These are phyloP conservation scores for Didymella keratinophila DNA, from an alignment of 2,329 filamentous ascomycete genomes.

Conservation along the genomic window DNA sequence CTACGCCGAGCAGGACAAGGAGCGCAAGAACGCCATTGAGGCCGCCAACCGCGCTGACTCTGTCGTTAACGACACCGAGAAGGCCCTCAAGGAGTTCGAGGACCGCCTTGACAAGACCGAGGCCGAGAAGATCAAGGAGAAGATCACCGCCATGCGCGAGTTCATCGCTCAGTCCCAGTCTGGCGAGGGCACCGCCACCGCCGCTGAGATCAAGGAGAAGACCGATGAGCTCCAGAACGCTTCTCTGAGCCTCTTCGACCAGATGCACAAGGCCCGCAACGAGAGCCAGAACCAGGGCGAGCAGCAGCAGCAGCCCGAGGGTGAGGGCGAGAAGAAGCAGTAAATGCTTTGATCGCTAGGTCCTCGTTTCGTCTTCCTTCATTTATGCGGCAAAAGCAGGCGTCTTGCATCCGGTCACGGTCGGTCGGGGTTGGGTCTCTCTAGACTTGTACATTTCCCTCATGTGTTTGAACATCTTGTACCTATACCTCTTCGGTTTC, in stretches of 20 bases:
- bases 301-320: constrained; percentile 54
- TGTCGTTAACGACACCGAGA: constrained; percentile 96
- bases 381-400: constrained; percentile 47
- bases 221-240: constrained; percentile 97
- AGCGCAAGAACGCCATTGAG: constrained; percentile 95
- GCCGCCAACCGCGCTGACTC: constrained; percentile 96
- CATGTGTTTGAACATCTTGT: constrained; percentile 41
- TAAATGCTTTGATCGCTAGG: constrained; percentile 49
- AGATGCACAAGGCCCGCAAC: constrained; percentile 96
- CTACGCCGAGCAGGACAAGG: constrained; percentile 93
- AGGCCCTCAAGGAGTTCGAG: constrained; percentile 95
- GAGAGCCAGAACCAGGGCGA: constrained; percentile 61
- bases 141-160: constrained; percentile 85
- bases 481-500: constrained; percentile 47
- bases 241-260: constrained; percentile 96
- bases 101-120: constrained; percentile 97
- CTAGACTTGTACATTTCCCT: constrained; percentile 47
- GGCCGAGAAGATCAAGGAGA: constrained; percentile 91
- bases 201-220: constrained; percentile 97
- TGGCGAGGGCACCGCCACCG: constrained; percentile 84
- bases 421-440: constrained; percentile 38
- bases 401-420: constrained; percentile 49
- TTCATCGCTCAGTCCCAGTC: constrained; percentile 94
- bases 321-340: constrained; percentile 72
- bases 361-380: constrained; percentile 33